Evolutionary conservation across 305 asterid genomes (phyloP), one percentile per base, ranked within the genome.

Genomic region (Fraxinus platypoda): DNA sequence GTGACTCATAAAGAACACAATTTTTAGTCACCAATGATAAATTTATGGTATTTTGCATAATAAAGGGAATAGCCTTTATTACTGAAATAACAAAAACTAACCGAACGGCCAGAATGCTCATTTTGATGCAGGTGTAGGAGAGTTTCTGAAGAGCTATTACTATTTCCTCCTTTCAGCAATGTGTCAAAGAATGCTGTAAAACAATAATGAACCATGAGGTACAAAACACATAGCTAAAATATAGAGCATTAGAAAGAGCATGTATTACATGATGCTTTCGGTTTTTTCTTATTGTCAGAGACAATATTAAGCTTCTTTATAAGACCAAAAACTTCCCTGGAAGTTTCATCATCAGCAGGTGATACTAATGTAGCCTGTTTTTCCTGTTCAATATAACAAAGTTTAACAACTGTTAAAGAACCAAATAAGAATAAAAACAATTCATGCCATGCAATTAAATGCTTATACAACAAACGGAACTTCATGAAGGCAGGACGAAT

Each of bases 251-350:
- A 33, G 38, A 41, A 77, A 82, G 78, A 79, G 74, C 77, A 66
- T 30, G 71, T 70, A 95, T 87, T 93, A 95, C 99, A 92, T 62
- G 90, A 83, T 82, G 92, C 80, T 90, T 93, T 94, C 75, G 95
- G 91, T 82, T 89, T 94, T 89, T 85, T 95, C 88, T 90, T 94
- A 73, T 74, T 90, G 41, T 87, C 94, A 4, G 97, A 85, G 80
- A 82, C 92, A 74, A 90, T 90, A 87, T 95, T 92, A 77, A 93
- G 91, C 82, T 93, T 95, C 93, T 92, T 94, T 77, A 95, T 92
- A 43, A 93, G 97, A 66, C 95, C 97, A 89, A 93, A 93, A 71
- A 95, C 91, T 91, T 93, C 96, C 83, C 90, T 88, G 84, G 97
- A 93, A 78, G 81, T 90, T 81, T 91, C 99, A 86, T 95, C 97